Base-by-base conservation (phyloP, 2,329 filamentous ascomycete species). In the Calonectria pteridis region DNA sequence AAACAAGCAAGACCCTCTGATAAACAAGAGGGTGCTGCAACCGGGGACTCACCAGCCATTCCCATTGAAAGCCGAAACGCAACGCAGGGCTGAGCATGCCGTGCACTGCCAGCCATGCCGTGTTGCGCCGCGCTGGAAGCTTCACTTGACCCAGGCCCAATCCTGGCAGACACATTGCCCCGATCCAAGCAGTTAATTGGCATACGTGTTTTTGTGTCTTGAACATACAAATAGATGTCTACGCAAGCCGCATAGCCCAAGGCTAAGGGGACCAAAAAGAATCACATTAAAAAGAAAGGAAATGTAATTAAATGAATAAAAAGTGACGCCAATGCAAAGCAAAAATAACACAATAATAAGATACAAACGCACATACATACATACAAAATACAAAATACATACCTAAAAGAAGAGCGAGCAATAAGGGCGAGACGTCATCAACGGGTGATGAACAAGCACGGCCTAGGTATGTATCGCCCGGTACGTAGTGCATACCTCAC, bases 41-140 rank as follows among this genome's bases (percentile, higher is more conserved):
- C 37, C 40, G 59, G 37, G 20, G 20, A 51, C n/a, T 51, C 63
- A 31, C 63, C 40, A 66, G 63, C 63, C 46, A 66, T 46, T 51
- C 63, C 63, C 63, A 66, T 46, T 51, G n/a, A 50, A 35, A 49
- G 16, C 69, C 40, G 31, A 43, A 66, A 58, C 33, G 46, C 33
- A 46, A 43, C 33, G 53, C 64, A 67, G 55, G 70, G 65, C 65
- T 72, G 70, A 68, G 70, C 49, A 72, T 68, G 70, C 65, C 35
- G 65, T 58, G 55, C 70, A 35, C 46, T 26, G 33, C 68, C 46
- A 58, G 50, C 28, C 26, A 67, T 62, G 69, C 31, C 66, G 53
- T 69, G 53, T 29, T 71, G 64, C 55, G 28, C 46, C 33, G 31
- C 63, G 69, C 64, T 58, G 64, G 65, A 51, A 58, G 49, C 29